phyloP scores from a whole-genome alignment of 2,329 filamentous ascomycete genomes.

The Monosporascus sp. region DNA sequence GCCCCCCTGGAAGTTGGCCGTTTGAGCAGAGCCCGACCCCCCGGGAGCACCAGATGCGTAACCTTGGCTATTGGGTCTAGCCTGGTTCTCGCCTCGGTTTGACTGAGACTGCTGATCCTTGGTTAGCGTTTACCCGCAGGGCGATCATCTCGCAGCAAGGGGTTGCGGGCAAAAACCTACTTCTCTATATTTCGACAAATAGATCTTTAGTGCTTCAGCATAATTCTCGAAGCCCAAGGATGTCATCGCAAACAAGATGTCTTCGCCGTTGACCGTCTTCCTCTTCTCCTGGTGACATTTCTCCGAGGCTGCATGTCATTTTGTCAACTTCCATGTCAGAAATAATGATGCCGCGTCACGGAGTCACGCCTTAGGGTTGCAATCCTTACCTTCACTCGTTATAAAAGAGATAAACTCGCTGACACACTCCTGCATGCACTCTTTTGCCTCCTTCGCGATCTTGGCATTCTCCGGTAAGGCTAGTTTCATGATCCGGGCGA shows the following conservation, averaged over 20 bases:
- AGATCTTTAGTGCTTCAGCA: slow-evolving; percentile 95
- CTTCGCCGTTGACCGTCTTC: slow-evolving; percentile 98
- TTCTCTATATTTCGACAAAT: slow-evolving; percentile 95
- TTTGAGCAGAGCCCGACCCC: slow-evolving; percentile 29
- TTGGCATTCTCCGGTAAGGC: slow-evolving; percentile 97
- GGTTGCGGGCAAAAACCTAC: slow-evolving; percentile 50
- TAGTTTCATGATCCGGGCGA: slow-evolving; percentile 98
- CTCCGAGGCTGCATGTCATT: slow-evolving; percentile 69
- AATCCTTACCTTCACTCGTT: slow-evolving; percentile 84
- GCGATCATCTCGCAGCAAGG: slow-evolving; percentile 4
- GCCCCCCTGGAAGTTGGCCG: slow-evolving; percentile 32
- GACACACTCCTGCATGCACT: slow-evolving; percentile 99
- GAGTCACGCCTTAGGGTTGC: background rate
- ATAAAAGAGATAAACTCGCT: slow-evolving; percentile 99
- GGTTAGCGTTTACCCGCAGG: slow-evolving; percentile 21
- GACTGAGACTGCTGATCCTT: slow-evolving; percentile 68
- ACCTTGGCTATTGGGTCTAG: slow-evolving; percentile 48
- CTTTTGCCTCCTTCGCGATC: slow-evolving; percentile 98
- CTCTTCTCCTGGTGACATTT: slow-evolving; percentile 99
- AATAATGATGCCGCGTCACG: slow-evolving; percentile 1
- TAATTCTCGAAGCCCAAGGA: slow-evolving; percentile 99
- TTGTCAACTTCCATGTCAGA: slow-evolving; percentile 15
- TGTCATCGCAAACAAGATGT: slow-evolving; percentile 98
- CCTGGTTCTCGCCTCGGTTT: slow-evolving; percentile 57
- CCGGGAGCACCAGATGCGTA: slow-evolving; percentile 39